Base-by-base conservation (phyloP, 495 filamentous ascomycete species). In the Hyaloscypha bicolor region DNA sequence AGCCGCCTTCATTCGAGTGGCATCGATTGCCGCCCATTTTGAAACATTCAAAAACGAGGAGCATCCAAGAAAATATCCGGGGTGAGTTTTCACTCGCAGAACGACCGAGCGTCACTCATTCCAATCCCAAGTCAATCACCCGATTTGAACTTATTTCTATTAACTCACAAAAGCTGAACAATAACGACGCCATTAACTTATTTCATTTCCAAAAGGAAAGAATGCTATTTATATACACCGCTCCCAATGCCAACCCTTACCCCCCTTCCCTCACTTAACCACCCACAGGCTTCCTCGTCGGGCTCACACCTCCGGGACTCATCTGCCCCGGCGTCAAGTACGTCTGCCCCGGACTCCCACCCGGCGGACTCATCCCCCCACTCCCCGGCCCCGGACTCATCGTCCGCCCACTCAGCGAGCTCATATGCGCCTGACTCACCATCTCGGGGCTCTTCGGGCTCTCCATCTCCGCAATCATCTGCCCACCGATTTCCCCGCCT, bases 381-480 rank as follows among this genome's bases (percentile, higher is more conserved):
- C 35, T 12, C 42, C 42, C 42, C 9, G 35, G 35, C 8, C 35
- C 35, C 6, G 35, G 35, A 37, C 35, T 37, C 6, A 48, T 4
- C 42, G 42, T 48, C 42, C 42, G 4, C 42, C 42, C 42, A 48
- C 11, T 16, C 42, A 48, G 16, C 53, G 19, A 9, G 25, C 30
- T 56, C 53, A 56, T 0, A 29, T 56, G 53, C 21, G 19, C 30
- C 53, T 56, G 53, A 56, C 53, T 45, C 59, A 45, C 33, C 42
- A 35, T 62, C 31, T 21, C 60, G 4, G n/a, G 21, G 11, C 25
- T 29, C 59, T 48, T 61, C 37, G 63, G 63, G 58, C 63, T 65
- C 31, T 66, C 64, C 64, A 66, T 66, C 64, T 66, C 64, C 4
- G 56, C 57, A 33, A 66, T 61, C 37, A 52, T 52, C 21, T 48